Base-by-base conservation (phyloP, 148 eudicot genomes). In the Persicaria maculosa region DNA sequence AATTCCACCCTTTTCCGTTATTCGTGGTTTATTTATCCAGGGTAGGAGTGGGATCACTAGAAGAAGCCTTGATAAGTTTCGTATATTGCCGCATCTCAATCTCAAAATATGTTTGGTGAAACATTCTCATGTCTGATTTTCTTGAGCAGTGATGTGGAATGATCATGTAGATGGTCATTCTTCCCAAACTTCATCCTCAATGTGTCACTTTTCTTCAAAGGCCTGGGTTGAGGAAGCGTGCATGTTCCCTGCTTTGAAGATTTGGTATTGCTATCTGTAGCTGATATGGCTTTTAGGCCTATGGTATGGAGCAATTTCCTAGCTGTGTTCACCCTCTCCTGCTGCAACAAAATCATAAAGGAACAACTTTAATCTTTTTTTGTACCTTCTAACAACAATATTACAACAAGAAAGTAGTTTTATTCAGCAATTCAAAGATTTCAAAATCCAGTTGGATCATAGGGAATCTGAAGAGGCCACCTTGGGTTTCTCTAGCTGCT, bases 401-500 rank as follows among this genome's bases (percentile, higher is more conserved):
- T 12, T 5, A 36, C 45, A 5, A 2, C 45, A 36, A 65, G 12
- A 43, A 36, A 36, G 8, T 10, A 4, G 47, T 6, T 65, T 43
- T 65, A 31, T 36, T 40, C 47, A 65, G 70, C 70, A 65, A 65
- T 65, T 65, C 46, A 65, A 36, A 65, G 14, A 36, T 36, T 17
- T 65, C 5, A 6, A 62, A 65, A 65, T 7, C 31, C 9, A 59
- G 58, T 25, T 40, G 10, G 46, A 65, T n/a, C 9, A 4, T 40
- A 36, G 44, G 7, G 0, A 4, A 6, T 57, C 4, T 20, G 44
- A 3, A 11, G 9, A 65, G 46, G 16, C 20, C 12, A 90, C 97
- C 97, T 90, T 85, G 45, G 82, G 25, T 64, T 85, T 87, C 76
- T 85, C 72, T 59, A 73, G 85, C 64, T 73, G 80, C 72, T 78